Conservation (phyloP, 2,329 filamentous ascomycete species). For the Calonectria crousiana region DNA sequence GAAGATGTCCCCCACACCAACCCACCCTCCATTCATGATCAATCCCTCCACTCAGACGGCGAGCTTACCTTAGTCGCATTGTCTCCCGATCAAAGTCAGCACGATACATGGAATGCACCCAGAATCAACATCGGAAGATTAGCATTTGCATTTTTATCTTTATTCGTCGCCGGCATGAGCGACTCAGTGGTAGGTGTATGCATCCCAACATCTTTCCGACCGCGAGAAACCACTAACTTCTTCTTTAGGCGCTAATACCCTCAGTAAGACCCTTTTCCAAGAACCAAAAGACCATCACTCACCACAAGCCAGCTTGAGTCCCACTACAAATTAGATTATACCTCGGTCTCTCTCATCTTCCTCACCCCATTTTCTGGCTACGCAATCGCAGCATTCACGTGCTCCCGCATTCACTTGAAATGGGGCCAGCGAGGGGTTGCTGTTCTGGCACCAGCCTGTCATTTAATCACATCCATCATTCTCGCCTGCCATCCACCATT, state of each 20-base stretch:
- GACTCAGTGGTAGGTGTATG: background rate
- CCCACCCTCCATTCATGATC: background rate
- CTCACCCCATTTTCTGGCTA: slow-evolving; percentile 76
- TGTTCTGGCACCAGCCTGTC: slow-evolving; percentile 68
- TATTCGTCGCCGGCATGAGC: background rate
- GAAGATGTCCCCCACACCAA: background rate
- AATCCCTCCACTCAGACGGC: background rate
- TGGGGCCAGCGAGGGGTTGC: slow-evolving; percentile 67
- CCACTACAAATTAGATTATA: slow-evolving; percentile 73
- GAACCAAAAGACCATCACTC: background rate
- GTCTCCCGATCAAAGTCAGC: background rate
- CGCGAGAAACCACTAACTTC: background rate
- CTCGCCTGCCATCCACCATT: slow-evolving; percentile 76
- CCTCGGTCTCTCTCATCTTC: slow-evolving; percentile 74
- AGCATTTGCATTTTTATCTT: background rate
- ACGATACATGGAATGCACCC: background rate
- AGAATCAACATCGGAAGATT: background rate
- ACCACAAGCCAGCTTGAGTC: slow-evolving; percentile 37
- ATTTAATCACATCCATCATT: slow-evolving; percentile 72
- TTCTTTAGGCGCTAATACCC: background rate
- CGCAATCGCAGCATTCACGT: slow-evolving; percentile 70
- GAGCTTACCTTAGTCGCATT: background rate
- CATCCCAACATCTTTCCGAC: background rate
- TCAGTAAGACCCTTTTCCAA: background rate
- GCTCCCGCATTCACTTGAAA: slow-evolving; percentile 59